Base-by-base conservation (phyloP, 2,329 filamentous ascomycete genomes). In the Aspergillus udagawae region DNA sequence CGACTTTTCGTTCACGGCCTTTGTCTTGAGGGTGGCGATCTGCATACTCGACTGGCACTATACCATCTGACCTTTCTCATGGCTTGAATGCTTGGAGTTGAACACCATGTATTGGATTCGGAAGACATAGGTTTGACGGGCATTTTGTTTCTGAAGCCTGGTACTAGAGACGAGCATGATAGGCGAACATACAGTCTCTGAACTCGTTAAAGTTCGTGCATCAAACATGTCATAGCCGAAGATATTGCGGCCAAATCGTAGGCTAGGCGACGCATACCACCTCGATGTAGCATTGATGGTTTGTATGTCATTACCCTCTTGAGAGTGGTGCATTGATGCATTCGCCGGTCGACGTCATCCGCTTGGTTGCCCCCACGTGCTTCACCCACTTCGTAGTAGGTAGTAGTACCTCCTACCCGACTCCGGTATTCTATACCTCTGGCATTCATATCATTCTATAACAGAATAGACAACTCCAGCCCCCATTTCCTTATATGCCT, bases 11-110 rank as follows among this genome's bases (percentile, higher is more conserved):
- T 7, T 47, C 44, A 45, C 42, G 42, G 14, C 32, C 32, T 29
- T 49, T 57, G 51, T 59, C 21, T 49, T 54, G 52, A 23, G 55
- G 58, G 55, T 44, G 60, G 57, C 49, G 49, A 49, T 60, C 49
- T 61, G 54, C 49, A 59, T 47, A 14, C 20, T 47, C 14, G 20
- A 3, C 21, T 27, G 21, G 10, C 12, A 7, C 21, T 23, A 47
- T 23, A 47, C 23, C 21, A 45, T 23, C 10, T 14, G 7, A 27
- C 12, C 7, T 53, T 48, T 61, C 45, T 51, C 35, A 44, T 53
- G 14, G 6, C 10, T 51, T 52, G 41, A 47, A 21, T 4, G 29
- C 21, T 48, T 41, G 32, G 51, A 50, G 44, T 52, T 35, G 29
- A 29, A 48, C 10, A 49, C 27, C 49, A n/a, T 52, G 48, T 52